A percentile compares a stretch with the other conserved stretches of the same genome.
Evolutionary conservation across 2,329 filamentous ascomycete genomes (phyloP).

Genomic region (Paracoccidioides lutzii): DNA sequence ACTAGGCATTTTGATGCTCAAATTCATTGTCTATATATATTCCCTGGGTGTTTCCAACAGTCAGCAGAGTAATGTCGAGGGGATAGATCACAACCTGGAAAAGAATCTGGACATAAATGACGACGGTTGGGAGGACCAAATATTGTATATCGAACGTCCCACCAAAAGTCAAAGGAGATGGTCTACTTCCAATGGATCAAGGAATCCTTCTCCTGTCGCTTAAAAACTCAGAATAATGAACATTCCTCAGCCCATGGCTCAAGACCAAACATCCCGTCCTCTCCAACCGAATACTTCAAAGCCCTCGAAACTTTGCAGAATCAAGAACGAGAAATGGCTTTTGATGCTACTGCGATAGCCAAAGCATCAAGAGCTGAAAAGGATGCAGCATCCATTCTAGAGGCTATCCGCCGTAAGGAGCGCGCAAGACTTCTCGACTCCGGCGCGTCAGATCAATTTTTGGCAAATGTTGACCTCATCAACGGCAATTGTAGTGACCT

Average conservation of each 20-base stretch:
- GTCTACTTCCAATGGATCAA: neutral
- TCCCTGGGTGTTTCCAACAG: neutral
- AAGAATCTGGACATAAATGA: too few relatives aligned
- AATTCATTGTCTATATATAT: neutral
- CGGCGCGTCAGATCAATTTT: neutral
- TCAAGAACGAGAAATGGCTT: conserved; percentile 1
- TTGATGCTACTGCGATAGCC: neutral
- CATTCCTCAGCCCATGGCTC: neutral
- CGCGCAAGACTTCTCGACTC: neutral
- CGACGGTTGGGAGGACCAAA: neutral
- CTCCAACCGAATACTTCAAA: neutral
- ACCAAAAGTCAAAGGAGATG: neutral
- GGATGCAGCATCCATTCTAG: neutral
- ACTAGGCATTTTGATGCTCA: neutral
- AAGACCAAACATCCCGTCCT: neutral
- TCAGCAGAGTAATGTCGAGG: neutral
- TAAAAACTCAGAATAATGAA: neutral
- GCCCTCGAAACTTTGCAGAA: neutral
- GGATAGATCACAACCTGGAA: neutral
- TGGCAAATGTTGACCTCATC: conserved; percentile 2
- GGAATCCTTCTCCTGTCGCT: neutral
- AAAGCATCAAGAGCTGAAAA: neutral
- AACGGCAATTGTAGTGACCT: neutral
- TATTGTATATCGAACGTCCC: neutral
- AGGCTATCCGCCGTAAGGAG: neutral